Evolutionary conservation across 108 stramenopile genomes (phyloP), one percentile per base, ranked within the genome.

Genomic region (Conticribra weissflogii): DNA sequence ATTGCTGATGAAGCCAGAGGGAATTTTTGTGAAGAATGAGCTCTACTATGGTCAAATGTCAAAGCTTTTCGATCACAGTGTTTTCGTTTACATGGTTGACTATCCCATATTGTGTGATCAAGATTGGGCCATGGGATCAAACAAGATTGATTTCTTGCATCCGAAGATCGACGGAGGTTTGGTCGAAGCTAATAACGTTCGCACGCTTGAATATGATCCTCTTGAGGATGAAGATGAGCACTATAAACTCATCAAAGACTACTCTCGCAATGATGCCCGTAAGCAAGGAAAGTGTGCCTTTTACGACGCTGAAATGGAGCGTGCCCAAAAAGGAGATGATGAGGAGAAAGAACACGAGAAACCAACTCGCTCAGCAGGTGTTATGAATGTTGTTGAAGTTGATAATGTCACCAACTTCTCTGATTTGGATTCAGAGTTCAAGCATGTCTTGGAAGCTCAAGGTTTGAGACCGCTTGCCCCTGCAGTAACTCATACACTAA

Each of bases 21-120:
- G 94, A 4, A 85, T 95, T 47, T 78, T 95, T 59, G 88, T 95
- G 48, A 92, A 92, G 79, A 92, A 95, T 65, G 94, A 86, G 76
- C 63, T 88, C 28, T 89, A 89, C 63, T 79, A 88, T 60, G 85
- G 86, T 16, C 71, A 85, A 28, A 73, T 92, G 75, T 79, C 77
- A 30, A 73, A 76, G 32, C 56, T 88, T 2, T 92, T 89, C 63
- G 85, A 87, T 63, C 82, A 89, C 78, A 72, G 59, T 41, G 63
- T 71, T 54, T 74, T 74, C 48, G 66, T 82, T n/a, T 74, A 86
- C 81, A 72, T 71, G 77, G 56, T 72, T 65, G 79, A 80, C 21
- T 58, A 69, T 65, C 91, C 91, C 17, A 81, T 88, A 25, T 64
- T 92, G 33, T 92, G 94, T 66, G 83, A 87, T 55, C 91, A 92